Base-by-base conservation (phyloP, 768 basidiomycete species). In the Pholiota molesta region DNA sequence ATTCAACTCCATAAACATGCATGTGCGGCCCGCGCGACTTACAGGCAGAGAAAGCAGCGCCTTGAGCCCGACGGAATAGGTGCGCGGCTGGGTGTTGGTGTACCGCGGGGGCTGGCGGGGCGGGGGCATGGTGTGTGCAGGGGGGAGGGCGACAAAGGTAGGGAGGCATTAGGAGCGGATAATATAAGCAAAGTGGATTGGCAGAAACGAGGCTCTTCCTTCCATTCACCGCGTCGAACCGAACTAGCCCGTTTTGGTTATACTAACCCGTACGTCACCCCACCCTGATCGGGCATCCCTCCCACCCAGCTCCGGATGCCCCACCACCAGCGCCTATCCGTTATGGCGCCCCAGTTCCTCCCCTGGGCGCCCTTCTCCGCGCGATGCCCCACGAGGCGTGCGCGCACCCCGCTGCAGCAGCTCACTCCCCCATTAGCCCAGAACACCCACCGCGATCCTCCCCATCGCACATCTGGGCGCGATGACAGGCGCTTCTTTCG, bases 31-130 rank as follows among this genome's bases (percentile, higher is more conserved):
- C 35, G 7, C 17, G 40, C 16, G 51, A 54, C 59, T 40, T n/a
- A 68, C 69, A 28, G 71, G 71, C 29, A 72, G 62, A 14, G 69
- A 58, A 13, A 68, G 62, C 31, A 72, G 37, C 35, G 66, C 64
- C 59, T 62, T 66, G 16, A 69, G 29, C 6, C 68, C 63, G 10
- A 72, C 60, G 13, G 60, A 60, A 57, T 72, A 72, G 0, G 68
- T 70, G 55, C 49, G 65, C 19, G 71, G 69, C 40, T 68, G 69
- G 11, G 66, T 60, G 13, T 3, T 49, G 47, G 47, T 10, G 14
- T 26, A 26, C 35, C 35, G 35, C 35, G 35, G 35, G 35, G 35
- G 35, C 37, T 42, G 45, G 45, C 21, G 9, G 23, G 28, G 40
- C 26, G 42, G 23, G 16, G 37, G 23, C 40, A 44, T 42, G 21